Evolutionary conservation across 345 rosid species (phyloP).

Genomic region (Brassica incana): DNA sequence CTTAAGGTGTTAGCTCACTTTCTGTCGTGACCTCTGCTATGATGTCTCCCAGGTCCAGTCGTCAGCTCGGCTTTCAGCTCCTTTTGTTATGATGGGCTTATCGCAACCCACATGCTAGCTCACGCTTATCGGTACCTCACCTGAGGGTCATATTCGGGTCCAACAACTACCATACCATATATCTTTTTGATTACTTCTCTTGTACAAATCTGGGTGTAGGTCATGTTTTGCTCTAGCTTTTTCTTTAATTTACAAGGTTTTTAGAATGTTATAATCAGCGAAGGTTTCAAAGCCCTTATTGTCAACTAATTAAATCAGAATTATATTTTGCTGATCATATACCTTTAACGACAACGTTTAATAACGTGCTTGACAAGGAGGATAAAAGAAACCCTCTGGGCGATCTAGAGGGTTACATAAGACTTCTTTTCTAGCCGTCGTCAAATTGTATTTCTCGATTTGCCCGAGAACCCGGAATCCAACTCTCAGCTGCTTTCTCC

Average conservation of each 20-base stretch:
- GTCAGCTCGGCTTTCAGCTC: no score
- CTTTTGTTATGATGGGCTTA: no score
- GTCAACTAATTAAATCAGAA: not conserved
- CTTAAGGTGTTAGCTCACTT: no score
- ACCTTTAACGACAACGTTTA: not conserved
- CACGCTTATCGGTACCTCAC: no score
- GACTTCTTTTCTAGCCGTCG: constrained; percentile 15
- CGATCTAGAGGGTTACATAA: not conserved
- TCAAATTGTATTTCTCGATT: constrained; percentile 16
- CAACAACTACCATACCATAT: not conserved
- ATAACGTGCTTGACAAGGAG: not conserved
- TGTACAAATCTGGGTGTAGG: not conserved
- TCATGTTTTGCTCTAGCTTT: not conserved
- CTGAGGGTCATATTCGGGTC: no score
- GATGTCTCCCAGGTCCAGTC: no score
- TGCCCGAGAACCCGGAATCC: not conserved
- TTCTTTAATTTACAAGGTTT: no score
- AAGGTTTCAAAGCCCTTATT: not conserved
- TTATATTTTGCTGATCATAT: no score
- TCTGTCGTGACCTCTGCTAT: no score
- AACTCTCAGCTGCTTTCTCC: constrained; percentile 10
- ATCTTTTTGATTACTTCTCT: not conserved
- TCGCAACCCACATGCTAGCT: no score
- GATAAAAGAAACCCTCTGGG: not conserved
- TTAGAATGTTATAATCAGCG: not conserved